phyloP scores from a whole-genome alignment of 75 land plant genomes.

The Cryptomeria japonica region DNA sequence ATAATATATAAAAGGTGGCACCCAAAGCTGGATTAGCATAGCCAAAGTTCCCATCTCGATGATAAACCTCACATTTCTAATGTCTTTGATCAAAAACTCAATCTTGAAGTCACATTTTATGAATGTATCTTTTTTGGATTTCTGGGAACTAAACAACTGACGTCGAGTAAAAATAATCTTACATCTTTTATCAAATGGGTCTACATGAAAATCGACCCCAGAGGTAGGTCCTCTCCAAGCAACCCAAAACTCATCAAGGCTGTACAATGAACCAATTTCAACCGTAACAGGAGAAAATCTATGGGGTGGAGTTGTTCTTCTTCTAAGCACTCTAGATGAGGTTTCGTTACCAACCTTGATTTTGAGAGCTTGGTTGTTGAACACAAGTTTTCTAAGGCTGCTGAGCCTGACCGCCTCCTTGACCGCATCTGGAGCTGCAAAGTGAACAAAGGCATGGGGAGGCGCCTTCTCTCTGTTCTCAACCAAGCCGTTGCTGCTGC shows the following conservation, averaged over 20 bases:
- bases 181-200: conserved; percentile 58
- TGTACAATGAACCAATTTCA: conserved; percentile 56
- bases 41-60: conserved; percentile 28
- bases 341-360: conserved; percentile 47
- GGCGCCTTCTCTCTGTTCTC: conserved; percentile 21
- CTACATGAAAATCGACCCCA: conserved; percentile 64
- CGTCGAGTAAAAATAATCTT: conserved; percentile 45
- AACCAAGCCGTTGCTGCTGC: background rate
- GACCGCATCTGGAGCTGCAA: conserved; percentile 53
- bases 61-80: conserved; percentile 42
- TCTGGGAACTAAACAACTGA: conserved; percentile 38
- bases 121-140: conserved; percentile 11
- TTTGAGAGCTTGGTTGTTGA: conserved; percentile 22
- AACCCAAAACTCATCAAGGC: conserved; percentile 45
- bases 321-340: conserved; percentile 26
- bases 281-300: conserved; percentile 49
- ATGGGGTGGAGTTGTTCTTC: conserved; percentile 33
- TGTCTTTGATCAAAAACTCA: conserved; percentile 60
- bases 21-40: conserved; percentile 56
- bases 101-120: conserved; percentile 74
- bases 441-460: conserved; percentile 94
- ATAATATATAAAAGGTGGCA: conserved; percentile 71
- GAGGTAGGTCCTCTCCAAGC: conserved; percentile 66
- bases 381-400: no score
- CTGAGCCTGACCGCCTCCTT: conserved; percentile 30